Conservation (phyloP, 768 basidiomycete genomes). For the Chalciporus chontae region DNA sequence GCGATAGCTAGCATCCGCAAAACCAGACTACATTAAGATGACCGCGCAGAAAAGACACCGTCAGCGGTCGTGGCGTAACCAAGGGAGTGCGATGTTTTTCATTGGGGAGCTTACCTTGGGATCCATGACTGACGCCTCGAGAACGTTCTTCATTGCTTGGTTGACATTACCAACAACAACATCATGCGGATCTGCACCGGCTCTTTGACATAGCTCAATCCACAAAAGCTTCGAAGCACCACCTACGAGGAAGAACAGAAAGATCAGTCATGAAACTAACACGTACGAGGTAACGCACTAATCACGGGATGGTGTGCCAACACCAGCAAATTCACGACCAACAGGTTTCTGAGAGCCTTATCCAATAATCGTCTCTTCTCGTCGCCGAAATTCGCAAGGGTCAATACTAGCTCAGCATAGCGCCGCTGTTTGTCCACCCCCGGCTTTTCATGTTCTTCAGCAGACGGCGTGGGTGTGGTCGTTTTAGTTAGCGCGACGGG, state of each 20-base stretch:
- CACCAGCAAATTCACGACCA: constrained; percentile 55
- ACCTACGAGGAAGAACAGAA: constrained; percentile 14
- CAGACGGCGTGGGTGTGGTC: constrained; percentile 7
- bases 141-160: constrained; percentile 44
- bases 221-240: constrained; percentile 37
- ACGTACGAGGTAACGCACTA: constrained; percentile 38
- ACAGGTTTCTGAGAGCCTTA: constrained; percentile 36
- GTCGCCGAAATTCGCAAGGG: constrained; percentile 41
- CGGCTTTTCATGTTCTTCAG: constrained; percentile 39
- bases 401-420: constrained; percentile 50
- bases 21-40: constrained; percentile 36
- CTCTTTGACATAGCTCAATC: constrained; percentile 79
- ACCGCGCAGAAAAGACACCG: no score
- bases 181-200: constrained; percentile 61
- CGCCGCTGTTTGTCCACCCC: constrained; percentile 49
- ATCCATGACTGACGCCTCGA: constrained; percentile 44
- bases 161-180: constrained; percentile 51
- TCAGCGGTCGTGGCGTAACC: not conserved
- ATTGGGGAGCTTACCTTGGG: constrained; percentile 39
- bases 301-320: constrained; percentile 70
- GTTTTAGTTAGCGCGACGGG: constrained; percentile 26
- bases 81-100: not conserved
- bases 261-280: not conserved
- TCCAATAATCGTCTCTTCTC: constrained; percentile 44
- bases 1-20: constrained; percentile 66